Evolutionary conservation across 805 yeast genomes (phyloP).

Genomic region (Ogataea trehalophila): DNA sequence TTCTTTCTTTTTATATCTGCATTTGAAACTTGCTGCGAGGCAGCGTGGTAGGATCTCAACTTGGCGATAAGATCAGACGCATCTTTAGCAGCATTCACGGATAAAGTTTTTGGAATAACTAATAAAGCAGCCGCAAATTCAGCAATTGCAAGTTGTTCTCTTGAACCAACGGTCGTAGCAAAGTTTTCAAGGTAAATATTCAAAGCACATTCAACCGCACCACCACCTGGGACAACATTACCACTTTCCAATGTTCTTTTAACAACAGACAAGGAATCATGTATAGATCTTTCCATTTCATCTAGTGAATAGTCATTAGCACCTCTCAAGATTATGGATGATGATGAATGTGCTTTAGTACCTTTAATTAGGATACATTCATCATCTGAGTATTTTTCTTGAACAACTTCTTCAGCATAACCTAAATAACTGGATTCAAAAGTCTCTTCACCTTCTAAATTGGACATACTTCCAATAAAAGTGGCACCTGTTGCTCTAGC

Average conservation of each 20-base stretch:
- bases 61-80: slow-evolving; percentile 92
- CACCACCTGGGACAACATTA: slow-evolving; percentile 96
- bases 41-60: slow-evolving; percentile 93
- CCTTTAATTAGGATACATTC: slow-evolving; percentile 93
- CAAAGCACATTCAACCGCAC: slow-evolving; percentile 96
- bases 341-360: slow-evolving; percentile 83
- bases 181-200: slow-evolving; percentile 93
- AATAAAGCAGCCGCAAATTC: slow-evolving; percentile 91
- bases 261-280: slow-evolving; percentile 90
- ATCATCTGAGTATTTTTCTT: slow-evolving; percentile 89
- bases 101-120: slow-evolving; percentile 92
- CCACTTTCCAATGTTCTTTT: slow-evolving; percentile 96
- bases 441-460: slow-evolving; percentile 93
- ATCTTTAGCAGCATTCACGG: slow-evolving; percentile 97
- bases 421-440: slow-evolving; percentile 85
- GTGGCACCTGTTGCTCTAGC: slow-evolving; percentile 99
- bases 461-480: slow-evolving; percentile 77
- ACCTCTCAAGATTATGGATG: slow-evolving; percentile 91
- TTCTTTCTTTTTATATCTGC: slow-evolving; percentile 81
- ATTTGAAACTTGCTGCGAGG: slow-evolving; percentile 79
- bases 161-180: slow-evolving; percentile 95
- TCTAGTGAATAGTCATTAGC: slow-evolving; percentile 92
- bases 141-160: slow-evolving; percentile 97
- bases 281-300: slow-evolving; percentile 97
- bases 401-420: slow-evolving; percentile 83